Conservation (phyloP, 495 filamentous ascomycete species). For the Parachaetomium inaequale region DNA sequence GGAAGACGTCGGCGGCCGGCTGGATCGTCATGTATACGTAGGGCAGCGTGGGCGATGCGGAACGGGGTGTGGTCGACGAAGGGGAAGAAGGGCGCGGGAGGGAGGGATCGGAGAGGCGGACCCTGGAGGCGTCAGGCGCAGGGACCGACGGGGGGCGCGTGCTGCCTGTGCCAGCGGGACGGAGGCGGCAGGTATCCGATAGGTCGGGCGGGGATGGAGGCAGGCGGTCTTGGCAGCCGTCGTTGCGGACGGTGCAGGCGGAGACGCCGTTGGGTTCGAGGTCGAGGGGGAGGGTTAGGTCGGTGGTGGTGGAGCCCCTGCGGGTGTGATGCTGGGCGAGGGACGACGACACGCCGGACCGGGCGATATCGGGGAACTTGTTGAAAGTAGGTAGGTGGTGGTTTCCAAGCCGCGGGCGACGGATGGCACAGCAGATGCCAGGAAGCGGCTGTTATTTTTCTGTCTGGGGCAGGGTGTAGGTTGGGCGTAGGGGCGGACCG, state of each 20-base stretch:
- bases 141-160: neutral
- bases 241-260: neutral
- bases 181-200: constrained; percentile 34
- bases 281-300: neutral
- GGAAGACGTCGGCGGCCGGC: constrained; percentile 39
- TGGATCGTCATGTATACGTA: constrained; percentile 48
- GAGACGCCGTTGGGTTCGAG: neutral
- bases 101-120: constrained; percentile 14
- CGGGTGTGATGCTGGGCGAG: neutral
- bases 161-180: constrained; percentile 22
- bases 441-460: constrained; percentile 14
- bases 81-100: constrained; percentile 5
- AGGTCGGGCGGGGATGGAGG: constrained; percentile 29
- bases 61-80: constrained; percentile 10
- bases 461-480: constrained; percentile 14
- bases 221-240: constrained; percentile 19
- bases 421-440: constrained; percentile 4
- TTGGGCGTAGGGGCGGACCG: neutral
- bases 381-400: constrained; percentile 11
- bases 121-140: constrained; percentile 14
- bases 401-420: neutral
- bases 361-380: constrained; percentile 6
- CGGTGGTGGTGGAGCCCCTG: neutral
- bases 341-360: neutral
- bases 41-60: constrained; percentile 7